These are phyloP conservation scores for Wickerhamiella azymoides DNA, from an alignment of 805 yeast species.

Conservation along the genomic window DNA sequence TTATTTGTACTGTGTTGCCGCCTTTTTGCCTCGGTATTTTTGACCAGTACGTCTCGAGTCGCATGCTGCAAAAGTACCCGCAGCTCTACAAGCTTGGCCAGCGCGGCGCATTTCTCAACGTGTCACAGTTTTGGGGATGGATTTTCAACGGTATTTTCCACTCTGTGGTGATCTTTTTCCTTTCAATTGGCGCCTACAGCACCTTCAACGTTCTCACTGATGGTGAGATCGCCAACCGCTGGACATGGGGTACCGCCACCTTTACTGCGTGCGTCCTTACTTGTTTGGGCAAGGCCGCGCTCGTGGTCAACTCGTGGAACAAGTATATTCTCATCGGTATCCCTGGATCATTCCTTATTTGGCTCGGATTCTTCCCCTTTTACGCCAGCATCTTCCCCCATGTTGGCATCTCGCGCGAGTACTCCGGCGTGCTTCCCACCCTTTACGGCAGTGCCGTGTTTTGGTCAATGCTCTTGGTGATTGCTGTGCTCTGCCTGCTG, in stretches of 20 bases:
- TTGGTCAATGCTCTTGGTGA: constrained; percentile 69
- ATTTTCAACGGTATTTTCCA: constrained; percentile 90
- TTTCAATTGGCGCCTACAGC: constrained; percentile 52
- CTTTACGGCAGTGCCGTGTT: constrained; percentile 65
- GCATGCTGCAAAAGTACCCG: constrained; percentile 82
- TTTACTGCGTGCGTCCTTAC: constrained; percentile 80
- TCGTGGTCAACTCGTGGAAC: constrained; percentile 88
- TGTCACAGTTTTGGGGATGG: constrained; percentile 94
- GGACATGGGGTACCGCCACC: constrained; percentile 90
- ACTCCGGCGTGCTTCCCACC: constrained; percentile 61
- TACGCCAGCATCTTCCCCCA: constrained; percentile 78
- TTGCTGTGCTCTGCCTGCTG: constrained; percentile 63
- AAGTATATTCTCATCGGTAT: constrained; percentile 82
- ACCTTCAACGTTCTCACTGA: constrained; percentile 46
- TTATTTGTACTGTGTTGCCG: constrained; percentile 84
- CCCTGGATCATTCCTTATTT: constrained; percentile 79
- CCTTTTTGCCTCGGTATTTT: constrained; percentile 94
- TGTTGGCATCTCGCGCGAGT: constrained; percentile 70
- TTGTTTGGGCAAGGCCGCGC: constrained; percentile 88
- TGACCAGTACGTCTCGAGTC: constrained; percentile 89
- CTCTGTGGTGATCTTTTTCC: constrained; percentile 68
- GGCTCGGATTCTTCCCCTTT: constrained; percentile 78
- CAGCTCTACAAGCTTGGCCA: constrained; percentile 87
- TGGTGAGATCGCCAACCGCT: constrained; percentile 71
- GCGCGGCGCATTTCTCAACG: constrained; percentile 75